phyloP scores from a whole-genome alignment of 495 filamentous ascomycete species.

The Neurospora cerealis region DNA sequence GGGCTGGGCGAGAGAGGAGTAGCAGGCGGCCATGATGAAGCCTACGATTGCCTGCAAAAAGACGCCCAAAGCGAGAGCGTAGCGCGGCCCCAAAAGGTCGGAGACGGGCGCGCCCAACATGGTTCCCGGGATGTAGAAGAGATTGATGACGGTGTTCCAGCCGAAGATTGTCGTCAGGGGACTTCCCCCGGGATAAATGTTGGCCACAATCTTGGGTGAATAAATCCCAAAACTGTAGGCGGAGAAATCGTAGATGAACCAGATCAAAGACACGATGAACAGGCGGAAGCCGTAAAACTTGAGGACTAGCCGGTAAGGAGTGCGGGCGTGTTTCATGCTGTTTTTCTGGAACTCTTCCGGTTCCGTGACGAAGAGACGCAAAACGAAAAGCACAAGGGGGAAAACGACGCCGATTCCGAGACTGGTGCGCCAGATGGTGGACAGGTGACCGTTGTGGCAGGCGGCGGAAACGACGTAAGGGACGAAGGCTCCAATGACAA shows the following conservation, averaged over 20 bases:
- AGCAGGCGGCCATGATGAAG: conserved; percentile 77
- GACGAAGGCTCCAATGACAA: conserved; percentile 64
- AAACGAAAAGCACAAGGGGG: conserved; percentile 60
- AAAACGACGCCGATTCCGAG: conserved; percentile 74
- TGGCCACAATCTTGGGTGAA: conserved; percentile 55
- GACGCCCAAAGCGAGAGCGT: conserved; percentile 59
- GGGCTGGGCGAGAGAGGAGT: conserved; percentile 49
- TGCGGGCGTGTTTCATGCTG: conserved; percentile 41
- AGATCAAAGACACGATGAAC: conserved; percentile 63
- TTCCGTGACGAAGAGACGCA: conserved; percentile 69
- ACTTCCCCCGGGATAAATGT: conserved; percentile 44
- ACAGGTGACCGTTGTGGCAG: conserved; percentile 55
- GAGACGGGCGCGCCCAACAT: conserved; percentile 62
- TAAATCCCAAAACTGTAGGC: conserved; percentile 75
- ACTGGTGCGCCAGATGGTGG: conserved; percentile 64
- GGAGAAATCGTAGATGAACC: conserved; percentile 88
- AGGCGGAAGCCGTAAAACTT: conserved; percentile 55
- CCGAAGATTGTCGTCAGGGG: conserved; percentile 70
- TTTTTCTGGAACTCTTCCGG: conserved; percentile 68
- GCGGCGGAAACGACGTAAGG: conserved; percentile 62
- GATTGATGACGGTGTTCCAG: conserved; percentile 75
- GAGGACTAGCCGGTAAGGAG: conserved; percentile 45
- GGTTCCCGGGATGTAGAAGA: conserved; percentile 80
- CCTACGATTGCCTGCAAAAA: conserved; percentile 64
- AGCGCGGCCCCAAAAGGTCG: conserved; percentile 67